Evolutionary conservation across 352 stramenopile species (phyloP).

Genomic region (Globisporangium emineosum): DNA sequence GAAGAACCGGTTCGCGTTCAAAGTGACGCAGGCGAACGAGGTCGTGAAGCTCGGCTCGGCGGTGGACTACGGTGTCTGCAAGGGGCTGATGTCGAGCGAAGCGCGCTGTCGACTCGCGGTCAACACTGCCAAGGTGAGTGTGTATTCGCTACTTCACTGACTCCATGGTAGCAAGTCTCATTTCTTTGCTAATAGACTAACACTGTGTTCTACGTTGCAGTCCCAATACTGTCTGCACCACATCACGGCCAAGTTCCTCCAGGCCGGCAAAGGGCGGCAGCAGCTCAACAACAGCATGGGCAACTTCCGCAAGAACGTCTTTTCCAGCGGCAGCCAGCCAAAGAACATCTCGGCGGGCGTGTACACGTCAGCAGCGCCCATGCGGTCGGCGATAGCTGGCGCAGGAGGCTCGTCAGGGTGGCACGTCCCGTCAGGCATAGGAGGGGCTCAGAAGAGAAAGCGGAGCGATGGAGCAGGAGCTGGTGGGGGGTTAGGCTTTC

Average conservation of each 20-base stretch:
- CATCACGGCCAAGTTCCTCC: slow-evolving; percentile 67
- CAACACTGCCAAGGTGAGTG: slow-evolving; percentile 65
- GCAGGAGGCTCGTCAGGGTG: slow-evolving; percentile 13
- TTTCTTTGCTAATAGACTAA: too few species aligned
- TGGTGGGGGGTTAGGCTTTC: slow-evolving; percentile 18
- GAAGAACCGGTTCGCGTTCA: slow-evolving; percentile 80
- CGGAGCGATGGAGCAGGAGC: slow-evolving; percentile 23
- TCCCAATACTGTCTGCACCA: slow-evolving; percentile 79
- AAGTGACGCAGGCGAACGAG: slow-evolving; percentile 49
- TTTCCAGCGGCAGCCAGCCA: slow-evolving; percentile 41
- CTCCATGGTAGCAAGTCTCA: background rate
- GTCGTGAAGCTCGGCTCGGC: slow-evolving; percentile 61
- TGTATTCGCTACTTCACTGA: background rate
- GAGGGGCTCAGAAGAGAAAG: slow-evolving; percentile 50
- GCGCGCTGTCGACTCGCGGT: slow-evolving; percentile 64
- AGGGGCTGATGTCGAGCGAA: slow-evolving; percentile 57
- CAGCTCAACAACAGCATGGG: slow-evolving; percentile 74
- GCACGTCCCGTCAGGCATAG: slow-evolving; percentile 17
- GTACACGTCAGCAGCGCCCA: slow-evolving; percentile 42
- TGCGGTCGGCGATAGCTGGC: slow-evolving; percentile 8
- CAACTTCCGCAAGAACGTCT: slow-evolving; percentile 63
- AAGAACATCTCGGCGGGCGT: slow-evolving; percentile 81
- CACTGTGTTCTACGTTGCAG: slow-evolving; percentile 17
- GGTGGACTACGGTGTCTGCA: slow-evolving; percentile 79
- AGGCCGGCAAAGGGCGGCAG: slow-evolving; percentile 63